Evolutionary conservation across 495 filamentous ascomycete species (phyloP).

Genomic region (Hypoxylon fragiforme): DNA sequence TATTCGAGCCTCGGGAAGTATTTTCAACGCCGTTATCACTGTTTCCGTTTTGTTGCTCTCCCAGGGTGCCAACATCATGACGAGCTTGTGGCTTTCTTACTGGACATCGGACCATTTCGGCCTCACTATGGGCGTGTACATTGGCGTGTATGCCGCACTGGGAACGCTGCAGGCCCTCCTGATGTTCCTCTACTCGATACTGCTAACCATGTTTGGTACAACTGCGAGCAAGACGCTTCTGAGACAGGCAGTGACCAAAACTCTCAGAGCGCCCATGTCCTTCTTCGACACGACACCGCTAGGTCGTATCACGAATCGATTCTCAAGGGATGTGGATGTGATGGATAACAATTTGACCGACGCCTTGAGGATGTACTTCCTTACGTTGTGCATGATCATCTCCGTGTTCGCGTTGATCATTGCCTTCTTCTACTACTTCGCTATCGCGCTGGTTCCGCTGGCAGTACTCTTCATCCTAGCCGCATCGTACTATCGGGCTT

Average conservation of each 20-base stretch:
- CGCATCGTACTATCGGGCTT: constrained; percentile 84
- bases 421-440: constrained; percentile 91
- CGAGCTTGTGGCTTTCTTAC: constrained; percentile 88
- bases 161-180: constrained; percentile 71
- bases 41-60: constrained; percentile 67
- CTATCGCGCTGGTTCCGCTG: constrained; percentile 83
- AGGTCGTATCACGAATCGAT: constrained; percentile 95
- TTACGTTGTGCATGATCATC: constrained; percentile 76
- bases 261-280: constrained; percentile 88
- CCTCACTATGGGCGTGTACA: constrained; percentile 70
- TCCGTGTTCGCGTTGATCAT: constrained; percentile 88
- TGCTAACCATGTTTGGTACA: constrained; percentile 77
- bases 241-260: constrained; percentile 74
- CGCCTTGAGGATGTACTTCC: constrained; percentile 88
- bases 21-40: constrained; percentile 69
- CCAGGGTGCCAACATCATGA: constrained; percentile 82
- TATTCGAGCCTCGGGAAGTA: constrained; percentile 73
- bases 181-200: constrained; percentile 70
- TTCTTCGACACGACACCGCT: constrained; percentile 98
- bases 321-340: constrained; percentile 90
- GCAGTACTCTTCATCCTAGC: constrained; percentile 80
- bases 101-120: constrained; percentile 80
- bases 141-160: constrained; percentile 82
- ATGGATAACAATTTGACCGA: constrained; percentile 95
- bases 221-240: constrained; percentile 81